Conservation (phyloP, 169 alveolate species). For the Plasmodium inui region DNA sequence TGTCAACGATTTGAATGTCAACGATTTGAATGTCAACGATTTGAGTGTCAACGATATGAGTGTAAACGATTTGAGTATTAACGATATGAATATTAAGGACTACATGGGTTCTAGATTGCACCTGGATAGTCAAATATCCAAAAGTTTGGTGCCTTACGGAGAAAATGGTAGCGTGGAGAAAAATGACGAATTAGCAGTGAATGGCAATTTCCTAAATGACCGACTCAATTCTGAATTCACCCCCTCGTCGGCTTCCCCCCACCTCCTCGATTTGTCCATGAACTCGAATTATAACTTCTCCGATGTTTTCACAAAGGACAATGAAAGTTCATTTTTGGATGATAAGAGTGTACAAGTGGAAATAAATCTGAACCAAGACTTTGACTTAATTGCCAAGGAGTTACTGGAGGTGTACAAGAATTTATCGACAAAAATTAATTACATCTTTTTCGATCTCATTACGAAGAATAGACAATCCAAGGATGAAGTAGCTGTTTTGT, state of each 20-base stretch:
- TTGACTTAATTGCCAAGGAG: conserved; percentile 65
- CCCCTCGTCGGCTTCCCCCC: conserved; percentile 20
- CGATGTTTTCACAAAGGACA: conserved; percentile 48
- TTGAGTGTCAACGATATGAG: neutral
- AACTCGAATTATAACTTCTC: conserved; percentile 26
- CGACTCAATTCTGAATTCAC: conserved; percentile 59
- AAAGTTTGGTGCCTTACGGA: conserved; percentile 27
- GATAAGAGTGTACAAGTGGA: conserved; percentile 20
- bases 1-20: neutral
- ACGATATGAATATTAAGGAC: neutral
- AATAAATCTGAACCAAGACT: conserved; percentile 60
- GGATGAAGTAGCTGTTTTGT: conserved; percentile 44
- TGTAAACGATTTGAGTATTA: neutral
- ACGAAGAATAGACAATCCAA: conserved; percentile 56
- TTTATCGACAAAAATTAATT: conserved; percentile 60
- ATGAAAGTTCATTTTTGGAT: conserved; percentile 56
- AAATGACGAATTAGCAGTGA: conserved; percentile 8
- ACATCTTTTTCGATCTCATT: conserved; percentile 60
- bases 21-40: neutral
- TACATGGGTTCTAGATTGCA: conserved; percentile 40
- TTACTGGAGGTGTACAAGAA: conserved; percentile 59
- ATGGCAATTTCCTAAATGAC: conserved; percentile 23
- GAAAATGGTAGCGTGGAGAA: conserved; percentile 23
- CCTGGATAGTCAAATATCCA: conserved; percentile 61
- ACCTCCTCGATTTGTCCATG: conserved; percentile 14